A percentile compares a stretch with the other conserved stretches of the same genome.
Evolutionary conservation across 768 basidiomycete genomes (phyloP).

Genomic region (Tulasnella sp.): DNA sequence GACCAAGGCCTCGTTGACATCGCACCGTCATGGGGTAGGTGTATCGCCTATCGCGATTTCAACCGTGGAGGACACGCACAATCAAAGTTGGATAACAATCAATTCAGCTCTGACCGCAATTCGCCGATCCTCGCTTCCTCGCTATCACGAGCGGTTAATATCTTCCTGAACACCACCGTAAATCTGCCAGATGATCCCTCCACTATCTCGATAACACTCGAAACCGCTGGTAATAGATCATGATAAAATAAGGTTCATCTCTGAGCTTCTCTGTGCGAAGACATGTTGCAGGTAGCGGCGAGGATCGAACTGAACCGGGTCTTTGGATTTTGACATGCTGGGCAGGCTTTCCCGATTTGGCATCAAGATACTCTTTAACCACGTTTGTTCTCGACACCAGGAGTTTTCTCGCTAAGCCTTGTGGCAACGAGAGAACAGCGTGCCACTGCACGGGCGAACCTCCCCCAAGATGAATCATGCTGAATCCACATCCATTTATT

Average conservation of each 20-base stretch:
- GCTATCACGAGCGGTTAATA: background rate
- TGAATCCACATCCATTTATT: conserved; percentile 7
- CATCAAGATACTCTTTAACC: conserved; percentile 2
- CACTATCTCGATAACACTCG: background rate
- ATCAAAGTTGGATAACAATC: conserved; percentile 10
- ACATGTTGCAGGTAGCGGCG: background rate
- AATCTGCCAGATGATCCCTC: background rate
- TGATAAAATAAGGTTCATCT: background rate
- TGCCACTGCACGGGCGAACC: background rate
- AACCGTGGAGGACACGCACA: background rate
- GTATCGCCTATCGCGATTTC: background rate
- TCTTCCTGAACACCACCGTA: background rate
- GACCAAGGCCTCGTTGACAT: background rate
- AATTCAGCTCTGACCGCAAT: background rate
- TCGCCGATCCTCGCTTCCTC: background rate
- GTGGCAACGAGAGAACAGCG: background rate
- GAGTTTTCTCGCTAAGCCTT: background rate
- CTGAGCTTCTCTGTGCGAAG: background rate
- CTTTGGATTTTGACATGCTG: background rate
- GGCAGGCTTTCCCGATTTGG: background rate
- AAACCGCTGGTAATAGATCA: background rate
- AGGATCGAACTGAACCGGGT: background rate
- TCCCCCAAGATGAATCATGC: background rate
- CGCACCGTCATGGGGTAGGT: background rate
- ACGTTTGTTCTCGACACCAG: background rate